These are phyloP conservation scores for Aspergillus floridensis DNA, from an alignment of 2,329 filamentous ascomycete genomes.

Conservation along the genomic window DNA sequence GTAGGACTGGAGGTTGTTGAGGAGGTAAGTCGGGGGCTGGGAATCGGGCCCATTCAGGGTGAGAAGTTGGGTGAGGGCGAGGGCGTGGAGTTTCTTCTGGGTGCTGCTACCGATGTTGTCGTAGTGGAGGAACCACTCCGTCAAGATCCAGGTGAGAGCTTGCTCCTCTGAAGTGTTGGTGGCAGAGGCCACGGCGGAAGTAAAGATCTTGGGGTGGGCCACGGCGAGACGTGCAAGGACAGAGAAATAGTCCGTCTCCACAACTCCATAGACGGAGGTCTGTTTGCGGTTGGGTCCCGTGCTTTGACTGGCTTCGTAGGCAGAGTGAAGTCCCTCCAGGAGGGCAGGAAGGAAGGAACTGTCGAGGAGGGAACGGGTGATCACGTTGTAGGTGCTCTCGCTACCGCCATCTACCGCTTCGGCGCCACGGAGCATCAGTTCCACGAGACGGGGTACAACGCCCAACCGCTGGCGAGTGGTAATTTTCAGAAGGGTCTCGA, in stretches of 20 bases:
- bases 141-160: slow-evolving; percentile 43
- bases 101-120: slow-evolving; percentile 47
- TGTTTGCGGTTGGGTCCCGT: slow-evolving; percentile 74
- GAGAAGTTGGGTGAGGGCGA: slow-evolving; percentile 48
- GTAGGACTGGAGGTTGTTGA: slow-evolving; percentile 47
- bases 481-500: slow-evolving; percentile 41
- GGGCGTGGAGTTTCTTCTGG: slow-evolving; percentile 48
- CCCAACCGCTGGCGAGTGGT: slow-evolving; percentile 40
- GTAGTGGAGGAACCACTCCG: slow-evolving; percentile 50
- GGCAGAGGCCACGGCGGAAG: slow-evolving; percentile 49
- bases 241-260: slow-evolving; percentile 80
- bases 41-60: slow-evolving; percentile 35
- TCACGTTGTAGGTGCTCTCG: slow-evolving; percentile 57
- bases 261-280: slow-evolving; percentile 68
- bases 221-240: slow-evolving; percentile 77
- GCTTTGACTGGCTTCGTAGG: slow-evolving; percentile 72
- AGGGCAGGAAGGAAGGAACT: slow-evolving; percentile 63
- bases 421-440: slow-evolving; percentile 63
- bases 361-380: slow-evolving; percentile 64
- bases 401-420: slow-evolving; percentile 58
- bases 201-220: slow-evolving; percentile 67
- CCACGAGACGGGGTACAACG: slow-evolving; percentile 51
- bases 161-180: slow-evolving; percentile 34
- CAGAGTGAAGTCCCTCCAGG: slow-evolving; percentile 64
- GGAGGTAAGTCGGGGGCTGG: slow-evolving; percentile 40